Evolutionary conservation across 352 stramenopile species (phyloP), one percentile per base, ranked within the genome.

Genomic region (Pythium plurisporium): DNA sequence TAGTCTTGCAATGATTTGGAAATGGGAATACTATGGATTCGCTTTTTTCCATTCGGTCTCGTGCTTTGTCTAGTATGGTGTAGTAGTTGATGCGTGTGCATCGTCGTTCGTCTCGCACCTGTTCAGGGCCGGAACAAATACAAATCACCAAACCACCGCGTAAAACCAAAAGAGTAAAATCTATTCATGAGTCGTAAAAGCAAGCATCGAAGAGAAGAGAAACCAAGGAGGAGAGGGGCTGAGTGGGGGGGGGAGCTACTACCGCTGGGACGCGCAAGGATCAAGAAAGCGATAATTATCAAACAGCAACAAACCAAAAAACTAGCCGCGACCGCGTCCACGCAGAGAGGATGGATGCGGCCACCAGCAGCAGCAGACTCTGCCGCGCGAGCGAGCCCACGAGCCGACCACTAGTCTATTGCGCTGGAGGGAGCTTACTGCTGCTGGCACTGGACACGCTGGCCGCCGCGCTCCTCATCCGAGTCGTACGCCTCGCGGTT

Each of bases 391-490:
- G 40, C 22, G 22, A 29, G 15, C 27, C 26, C 27, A 34, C 43
- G 27, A 51, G 45, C 45, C 45, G 19, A 42, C 29, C 45, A 55
- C 37, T 58, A 58, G 50, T 58, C 50, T 53, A 53, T 53, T 41
- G 45, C 45, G 45, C 44, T 10, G 5, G 26, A 26, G 15, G 26
- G 9, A 19, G 26, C 68, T 87, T 93, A 95, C 76, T 95, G 86
- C 72, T 91, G 80, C 74, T 95, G 83, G 79, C 86, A 95, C 66
- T 93, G 79, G 61, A 95, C 86, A 52, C 83, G 83, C 69, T 88
- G 83, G 36, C 89, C 84, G 42, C 96, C 91, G 54, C 90, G 90
- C 60, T 98, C 92, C 33, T 96, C 91, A 64, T 98, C 94, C 67
- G 95, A 97, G 51, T 96, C 92, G 69, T 96, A 95, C 11, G 82